Evolutionary conservation across 2,329 filamentous ascomycete genomes (phyloP).

Genomic region (Ceratocystis cacaofunesta): DNA sequence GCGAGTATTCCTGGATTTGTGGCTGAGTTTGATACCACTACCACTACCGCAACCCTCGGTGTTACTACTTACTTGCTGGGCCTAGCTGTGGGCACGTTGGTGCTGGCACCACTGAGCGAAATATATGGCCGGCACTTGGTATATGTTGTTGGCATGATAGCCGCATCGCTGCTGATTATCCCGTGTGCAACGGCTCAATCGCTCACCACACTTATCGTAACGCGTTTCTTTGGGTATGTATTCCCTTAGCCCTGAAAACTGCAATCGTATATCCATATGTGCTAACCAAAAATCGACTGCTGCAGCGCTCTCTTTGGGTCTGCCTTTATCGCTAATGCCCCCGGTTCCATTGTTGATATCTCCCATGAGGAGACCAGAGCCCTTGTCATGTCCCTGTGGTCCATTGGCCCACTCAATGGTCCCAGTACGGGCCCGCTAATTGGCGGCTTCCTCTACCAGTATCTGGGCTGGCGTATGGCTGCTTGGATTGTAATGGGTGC

Average conservation of each 20-base stretch:
- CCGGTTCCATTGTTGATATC: constrained; percentile 71
- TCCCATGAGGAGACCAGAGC: constrained; percentile 67
- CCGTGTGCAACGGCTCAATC: constrained; percentile 57
- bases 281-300: constrained; percentile 15
- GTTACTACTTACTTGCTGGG: constrained; percentile 67
- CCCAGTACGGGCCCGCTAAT: constrained; percentile 34
- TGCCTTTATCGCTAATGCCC: constrained; percentile 69
- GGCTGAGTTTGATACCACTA: constrained; percentile 44
- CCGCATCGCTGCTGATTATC: constrained; percentile 55
- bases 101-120: constrained; percentile 61
- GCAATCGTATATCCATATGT: constrained; percentile 13
- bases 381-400: constrained; percentile 71
- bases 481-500: constrained; percentile 70
- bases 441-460: constrained; percentile 57
- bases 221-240: constrained; percentile 55
- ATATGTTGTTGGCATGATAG: constrained; percentile 48
- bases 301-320: constrained; percentile 50
- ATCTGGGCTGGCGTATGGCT: constrained; percentile 77
- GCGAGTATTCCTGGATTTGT: constrained; percentile 55
- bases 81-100: constrained; percentile 53
- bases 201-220: constrained; percentile 51
- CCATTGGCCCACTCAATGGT: constrained; percentile 71
- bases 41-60: constrained; percentile 54
- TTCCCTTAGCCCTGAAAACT: neutral
- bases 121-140: constrained; percentile 54